These are phyloP conservation scores for Xylaria palmicola DNA, from an alignment of 495 filamentous ascomycete species.

Conservation along the genomic window DNA sequence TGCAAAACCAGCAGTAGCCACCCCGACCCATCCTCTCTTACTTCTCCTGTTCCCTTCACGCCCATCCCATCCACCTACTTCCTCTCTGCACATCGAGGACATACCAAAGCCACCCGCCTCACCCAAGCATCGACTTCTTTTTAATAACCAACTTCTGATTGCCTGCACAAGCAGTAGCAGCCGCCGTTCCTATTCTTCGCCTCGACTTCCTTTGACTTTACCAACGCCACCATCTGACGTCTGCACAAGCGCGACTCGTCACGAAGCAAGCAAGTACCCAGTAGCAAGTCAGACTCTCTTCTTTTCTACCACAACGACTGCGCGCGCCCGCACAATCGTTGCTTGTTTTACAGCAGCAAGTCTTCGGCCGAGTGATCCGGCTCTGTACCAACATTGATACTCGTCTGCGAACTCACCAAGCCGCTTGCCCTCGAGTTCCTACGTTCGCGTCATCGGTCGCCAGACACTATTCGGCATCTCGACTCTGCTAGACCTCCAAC, in stretches of 20 bases:
- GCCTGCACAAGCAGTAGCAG: background rate
- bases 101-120: background rate
- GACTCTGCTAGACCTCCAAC: conserved; percentile 16
- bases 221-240: background rate
- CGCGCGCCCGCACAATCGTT: background rate
- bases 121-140: background rate
- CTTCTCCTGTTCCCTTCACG: conserved; percentile 11
- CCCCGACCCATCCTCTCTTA: conserved; percentile 2
- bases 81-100: no score
- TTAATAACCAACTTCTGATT: conserved; percentile 5
- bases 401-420: background rate
- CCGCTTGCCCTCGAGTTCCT: conserved; percentile 7
- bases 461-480: conserved; percentile 14
- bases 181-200: background rate
- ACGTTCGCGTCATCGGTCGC: conserved; percentile 19
- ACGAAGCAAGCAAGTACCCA: conserved; percentile 5
- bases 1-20: conserved; percentile 1
- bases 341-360: conserved; percentile 1
- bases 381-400: background rate
- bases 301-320: background rate
- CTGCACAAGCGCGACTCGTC: background rate
- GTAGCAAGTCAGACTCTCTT: conserved; percentile 10
- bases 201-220: background rate
- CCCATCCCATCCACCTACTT: conserved; percentile 11
- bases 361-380: background rate